Percentiles rank a stretch among this genome's conserved stretches.
Conservation (phyloP, 139 green algal genomes). For the Coelastrella sp. region DNA sequence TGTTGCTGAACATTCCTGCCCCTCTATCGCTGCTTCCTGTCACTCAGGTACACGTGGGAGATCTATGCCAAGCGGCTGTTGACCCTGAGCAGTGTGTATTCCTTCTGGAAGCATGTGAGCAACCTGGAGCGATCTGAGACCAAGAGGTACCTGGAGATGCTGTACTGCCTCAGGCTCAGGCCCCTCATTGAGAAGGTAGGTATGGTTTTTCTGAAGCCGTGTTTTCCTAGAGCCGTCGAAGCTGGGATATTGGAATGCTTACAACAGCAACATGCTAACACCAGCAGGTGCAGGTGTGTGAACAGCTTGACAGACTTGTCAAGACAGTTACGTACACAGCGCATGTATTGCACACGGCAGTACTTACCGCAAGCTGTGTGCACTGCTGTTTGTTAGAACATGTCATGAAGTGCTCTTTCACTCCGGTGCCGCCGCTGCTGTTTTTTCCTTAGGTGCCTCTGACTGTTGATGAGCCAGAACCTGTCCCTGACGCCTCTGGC, state of each 20-base stretch:
- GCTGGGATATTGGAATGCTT: not conserved
- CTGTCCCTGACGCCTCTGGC: not conserved
- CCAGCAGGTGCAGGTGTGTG: not conserved
- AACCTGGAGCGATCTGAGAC: conserved; percentile 78
- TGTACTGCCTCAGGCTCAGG: conserved; percentile 81
- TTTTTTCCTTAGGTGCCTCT: conserved; percentile 35
- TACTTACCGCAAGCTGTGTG: not conserved
- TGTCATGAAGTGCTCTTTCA: not conserved
- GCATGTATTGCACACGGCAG: too few species aligned
- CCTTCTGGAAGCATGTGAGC: conserved; percentile 63
- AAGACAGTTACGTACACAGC: not conserved
- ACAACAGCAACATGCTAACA: not conserved
- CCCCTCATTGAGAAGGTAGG: conserved; percentile 57
- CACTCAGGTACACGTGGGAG: conserved; percentile 75
- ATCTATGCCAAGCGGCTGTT: conserved; percentile 85
- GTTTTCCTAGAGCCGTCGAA: not conserved
- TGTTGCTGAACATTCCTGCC: not conserved
- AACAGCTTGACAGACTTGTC: not conserved
- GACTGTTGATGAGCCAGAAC: conserved; percentile 34
- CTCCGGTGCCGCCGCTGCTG: not conserved
- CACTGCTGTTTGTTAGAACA: not conserved
- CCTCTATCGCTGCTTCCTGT: not conserved
- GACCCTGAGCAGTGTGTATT: conserved; percentile 79
- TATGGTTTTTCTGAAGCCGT: not conserved
- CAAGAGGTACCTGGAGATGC: conserved; percentile 81